These are phyloP conservation scores for Aechmea fasciata DNA, from an alignment of 176 grass and related monocot genomes.

Conservation along the genomic window DNA sequence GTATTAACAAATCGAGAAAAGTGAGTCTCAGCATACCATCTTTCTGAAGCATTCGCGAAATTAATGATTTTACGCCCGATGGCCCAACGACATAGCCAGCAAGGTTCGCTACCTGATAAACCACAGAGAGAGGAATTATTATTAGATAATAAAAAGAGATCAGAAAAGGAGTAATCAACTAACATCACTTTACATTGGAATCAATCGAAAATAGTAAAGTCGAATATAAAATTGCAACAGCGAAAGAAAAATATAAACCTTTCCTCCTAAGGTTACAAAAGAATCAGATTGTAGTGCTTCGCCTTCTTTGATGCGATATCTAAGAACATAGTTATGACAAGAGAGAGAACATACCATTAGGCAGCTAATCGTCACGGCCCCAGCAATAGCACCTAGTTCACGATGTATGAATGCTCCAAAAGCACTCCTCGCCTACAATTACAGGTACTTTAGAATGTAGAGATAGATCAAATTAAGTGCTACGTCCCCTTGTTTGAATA, in stretches of 20 bases:
- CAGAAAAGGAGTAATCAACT: slow-evolving; percentile 1
- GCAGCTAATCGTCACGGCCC: slow-evolving; percentile 71
- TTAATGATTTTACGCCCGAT: slow-evolving; percentile 48
- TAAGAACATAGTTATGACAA: neutral
- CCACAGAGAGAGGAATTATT: neutral
- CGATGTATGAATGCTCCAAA: slow-evolving; percentile 45
- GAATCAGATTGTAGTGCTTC: no score
- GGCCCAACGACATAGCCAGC: slow-evolving; percentile 83
- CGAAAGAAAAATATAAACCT: no score
- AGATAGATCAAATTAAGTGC: neutral
- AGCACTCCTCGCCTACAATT: slow-evolving; percentile 51
- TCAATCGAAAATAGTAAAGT: neutral
- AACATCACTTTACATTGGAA: neutral
- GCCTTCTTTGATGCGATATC: neutral
- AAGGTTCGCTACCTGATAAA: slow-evolving; percentile 70
- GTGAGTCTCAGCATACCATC: slow-evolving; percentile 30
- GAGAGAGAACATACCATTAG: slow-evolving; percentile 57
- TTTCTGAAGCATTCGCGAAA: slow-evolving; percentile 51
- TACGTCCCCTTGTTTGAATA: neutral
- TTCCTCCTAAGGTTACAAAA: no score
- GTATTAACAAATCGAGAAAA: neutral
- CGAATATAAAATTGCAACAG: no score
- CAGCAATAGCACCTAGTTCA: slow-evolving; percentile 62
- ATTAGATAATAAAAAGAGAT: slow-evolving; percentile 1
- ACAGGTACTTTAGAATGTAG: neutral